phyloP scores from a whole-genome alignment of 2,329 filamentous ascomycete genomes.

The Botryotinia globosa region DNA sequence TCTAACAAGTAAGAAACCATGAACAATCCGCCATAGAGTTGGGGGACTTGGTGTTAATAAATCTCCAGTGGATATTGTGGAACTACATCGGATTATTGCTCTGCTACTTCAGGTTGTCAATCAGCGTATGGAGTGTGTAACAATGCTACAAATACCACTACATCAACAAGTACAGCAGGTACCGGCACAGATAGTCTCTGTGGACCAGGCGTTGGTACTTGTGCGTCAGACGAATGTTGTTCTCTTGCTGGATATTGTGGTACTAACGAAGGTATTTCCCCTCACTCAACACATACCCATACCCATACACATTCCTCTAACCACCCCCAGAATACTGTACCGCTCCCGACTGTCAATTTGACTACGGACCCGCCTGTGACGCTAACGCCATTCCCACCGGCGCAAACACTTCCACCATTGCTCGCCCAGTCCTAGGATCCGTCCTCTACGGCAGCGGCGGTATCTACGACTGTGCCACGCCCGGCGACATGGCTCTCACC shows the following conservation, averaged over 20 bases:
- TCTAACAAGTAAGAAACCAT: conserved; percentile 21
- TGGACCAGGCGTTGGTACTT: conserved; percentile 33
- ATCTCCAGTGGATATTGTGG: conserved; percentile 12
- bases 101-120: conserved; percentile 25
- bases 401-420: conserved; percentile 50
- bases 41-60: neutral
- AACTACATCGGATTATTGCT: conserved; percentile 21
- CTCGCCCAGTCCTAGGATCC: conserved; percentile 49
- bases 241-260: conserved; percentile 23
- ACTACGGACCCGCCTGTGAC: conserved; percentile 46
- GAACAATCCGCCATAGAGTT: neutral
- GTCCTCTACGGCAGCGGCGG: conserved; percentile 55
- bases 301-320: neutral
- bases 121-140: conserved; percentile 46
- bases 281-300: neutral
- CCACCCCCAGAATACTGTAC: conserved; percentile 24
- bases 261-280: conserved; percentile 1
- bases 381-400: conserved; percentile 54
- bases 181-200: conserved; percentile 49
- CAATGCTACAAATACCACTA: conserved; percentile 51
- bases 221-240: conserved; percentile 24
- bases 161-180: conserved; percentile 40
- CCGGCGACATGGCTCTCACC: conserved; percentile 62
- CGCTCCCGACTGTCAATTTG: conserved; percentile 26
- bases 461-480: conserved; percentile 55